phyloP scores from a whole-genome alignment of 1,139 yeast species.

The Magnusiomyces sp. region DNA sequence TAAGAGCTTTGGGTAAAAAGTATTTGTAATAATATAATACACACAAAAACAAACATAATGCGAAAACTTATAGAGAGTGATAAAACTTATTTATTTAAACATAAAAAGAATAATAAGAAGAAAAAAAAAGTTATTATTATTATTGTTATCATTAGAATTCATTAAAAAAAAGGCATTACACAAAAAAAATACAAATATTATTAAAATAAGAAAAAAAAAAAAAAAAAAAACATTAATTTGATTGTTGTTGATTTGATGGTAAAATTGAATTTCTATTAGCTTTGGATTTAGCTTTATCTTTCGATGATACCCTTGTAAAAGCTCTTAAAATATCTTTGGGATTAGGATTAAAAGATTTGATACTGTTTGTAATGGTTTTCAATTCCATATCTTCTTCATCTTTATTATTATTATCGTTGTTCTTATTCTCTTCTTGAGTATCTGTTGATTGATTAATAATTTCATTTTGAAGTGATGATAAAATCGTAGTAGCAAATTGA shows the following conservation, averaged over 20 bases:
- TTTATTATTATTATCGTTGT: not conserved
- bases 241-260: too few relatives aligned
- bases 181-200: not conserved
- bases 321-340: too few relatives aligned
- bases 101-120: conserved; percentile 54
- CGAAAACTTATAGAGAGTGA: conserved; percentile 26
- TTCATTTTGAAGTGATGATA: too few relatives aligned
- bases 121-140: not conserved
- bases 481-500: too few relatives aligned
- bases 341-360: too few relatives aligned
- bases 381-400: too few relatives aligned
- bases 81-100: too few relatives aligned
- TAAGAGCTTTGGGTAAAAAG: conserved; percentile 65
- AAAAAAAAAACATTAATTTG: not conserved
- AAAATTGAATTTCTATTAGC: too few relatives aligned
- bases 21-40: conserved; percentile 45
- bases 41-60: too few relatives aligned
- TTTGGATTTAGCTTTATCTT: too few relatives aligned
- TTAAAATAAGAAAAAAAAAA: not conserved
- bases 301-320: too few relatives aligned
- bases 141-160: not conserved
- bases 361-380: too few relatives aligned
- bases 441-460: not conserved
- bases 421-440: not conserved
- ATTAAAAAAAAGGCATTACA: not conserved